Conservation (phyloP, 2,329 filamentous ascomycete genomes). For the Sclerotinia spermophila region DNA sequence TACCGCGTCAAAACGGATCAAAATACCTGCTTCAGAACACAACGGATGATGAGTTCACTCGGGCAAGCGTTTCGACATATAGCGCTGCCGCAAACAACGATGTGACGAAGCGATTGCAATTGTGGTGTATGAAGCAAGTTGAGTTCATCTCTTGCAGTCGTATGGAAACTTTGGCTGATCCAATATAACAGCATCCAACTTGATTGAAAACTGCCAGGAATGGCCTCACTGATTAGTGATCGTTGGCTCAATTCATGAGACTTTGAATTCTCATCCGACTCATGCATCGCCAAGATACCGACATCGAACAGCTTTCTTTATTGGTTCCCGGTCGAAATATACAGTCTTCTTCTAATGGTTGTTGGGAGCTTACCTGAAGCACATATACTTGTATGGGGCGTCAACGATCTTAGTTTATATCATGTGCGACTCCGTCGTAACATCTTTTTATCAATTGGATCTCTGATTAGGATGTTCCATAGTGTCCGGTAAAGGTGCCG, state of each 20-base stretch:
- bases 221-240: not conserved
- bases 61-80: not conserved
- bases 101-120: not conserved
- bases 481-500: not conserved
- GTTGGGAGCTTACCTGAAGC: not conserved
- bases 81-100: too few relatives aligned
- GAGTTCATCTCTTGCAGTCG: not conserved
- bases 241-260: not conserved
- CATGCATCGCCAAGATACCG: too few relatives aligned
- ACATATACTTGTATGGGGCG: not conserved
- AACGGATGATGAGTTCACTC: not conserved
- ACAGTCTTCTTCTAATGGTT: not conserved
- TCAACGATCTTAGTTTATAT: not conserved
- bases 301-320: too few relatives aligned
- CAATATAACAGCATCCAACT: not conserved
- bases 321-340: not conserved
- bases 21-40: not conserved
- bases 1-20: not conserved
- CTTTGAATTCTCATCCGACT: not conserved
- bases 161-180: not conserved
- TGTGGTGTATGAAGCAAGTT: too few relatives aligned
- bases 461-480: not conserved
- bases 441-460: not conserved
- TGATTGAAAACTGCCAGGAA: not conserved
- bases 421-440: not conserved